Base-by-base conservation (phyloP, 176 grass and related monocot species). In the Triticum monococcum region DNA sequence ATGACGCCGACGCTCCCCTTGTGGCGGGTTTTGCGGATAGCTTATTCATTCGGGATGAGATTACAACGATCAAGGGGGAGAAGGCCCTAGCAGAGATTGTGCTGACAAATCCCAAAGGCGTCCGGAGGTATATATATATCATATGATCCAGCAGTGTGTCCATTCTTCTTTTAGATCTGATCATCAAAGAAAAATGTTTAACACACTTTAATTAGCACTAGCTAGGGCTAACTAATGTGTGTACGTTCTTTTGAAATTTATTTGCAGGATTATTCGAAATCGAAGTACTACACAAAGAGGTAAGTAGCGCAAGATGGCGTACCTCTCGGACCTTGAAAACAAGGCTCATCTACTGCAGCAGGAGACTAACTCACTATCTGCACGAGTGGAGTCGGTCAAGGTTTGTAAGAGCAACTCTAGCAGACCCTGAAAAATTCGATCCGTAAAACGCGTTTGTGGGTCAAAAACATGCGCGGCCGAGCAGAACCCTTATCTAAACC, bases 71-170 rank as follows among this genome's bases (percentile, higher is more conserved):
- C 41, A 30, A 30, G 41, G 13, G 7, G 24, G 24, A 30, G 0
- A 75, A 75, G 41, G 13, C 3, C 12, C 72, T 75, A 13, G 1
- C 0, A 16, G 24, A 2, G 23, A 28, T 9, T 9, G 24, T 75
- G 41, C 41, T 5, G 23, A 64, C 78, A 3, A 67, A 97, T 78
- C 88, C 95, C 23, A 94, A 87, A 67, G 85, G 81, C 62, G 90
- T 94, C 10, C 86, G 86, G 68, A 92, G 86, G 94, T 96, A 40
- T 18, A 38, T 28, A 28, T 12, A 71, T 17, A 8, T 16, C 72
- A 25, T 50, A 9, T 23, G 60, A 63, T 40, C 25, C 14, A 10
- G 11, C 7, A 11, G 20, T 37, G 17, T 50, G 12, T 48, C 38
- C 38, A 9, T 40, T 40, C 38, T 40, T 40, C 38, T 40, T 38